Base-by-base conservation (phyloP, 2,329 filamentous ascomycete genomes). In the Fusarium sp. region DNA sequence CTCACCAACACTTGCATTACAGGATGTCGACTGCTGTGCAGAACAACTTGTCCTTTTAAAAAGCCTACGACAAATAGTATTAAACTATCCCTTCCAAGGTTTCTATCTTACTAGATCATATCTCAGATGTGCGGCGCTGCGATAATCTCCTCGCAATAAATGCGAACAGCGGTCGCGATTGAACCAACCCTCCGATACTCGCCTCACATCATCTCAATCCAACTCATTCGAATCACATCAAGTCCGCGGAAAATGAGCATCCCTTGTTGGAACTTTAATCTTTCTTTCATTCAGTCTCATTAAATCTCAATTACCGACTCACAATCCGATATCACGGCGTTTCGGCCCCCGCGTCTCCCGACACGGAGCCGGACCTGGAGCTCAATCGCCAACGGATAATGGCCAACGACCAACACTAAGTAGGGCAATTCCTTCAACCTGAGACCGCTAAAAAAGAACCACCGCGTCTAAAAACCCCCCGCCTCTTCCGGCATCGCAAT, bases 261-360 rank as follows among this genome's bases (percentile, higher is more conserved):
- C 4, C 0, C 1, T 17, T 1, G 5, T 11, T 18, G 6, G 6
- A 22, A 6, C 2, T 26, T 18, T 1, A 15, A 14, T 1, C 7
- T 17, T 1, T 12, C 0, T 1, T n/a, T 45, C 11, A 48, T 26
- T n/a, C 0, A 0, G 1, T 18, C 1, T 28, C n/a, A 36, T 26
- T 9, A 7, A 22, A 10, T 38, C 20, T 32, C 32, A 28, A 8
- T 13, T 38, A 22, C 22, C 4, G 42, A 38, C 26, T 14, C 42
- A 20, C 3, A 1, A 30, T 28, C n/a, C 32, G 56, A 9, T 1
- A 15, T 50, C 10, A 4, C 11, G 15, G 14, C 14, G 24, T 28
- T 4, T 36, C 24, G 42, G 24, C 22, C 10, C 20, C 15, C 15
- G 18, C 6, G 15, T 51, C 55, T 10, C 8, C 24, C 42, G 32